Evolutionary conservation across 768 basidiomycete genomes (phyloP), one percentile per base, ranked within the genome.

Genomic region (Leccinum disarticulatum): DNA sequence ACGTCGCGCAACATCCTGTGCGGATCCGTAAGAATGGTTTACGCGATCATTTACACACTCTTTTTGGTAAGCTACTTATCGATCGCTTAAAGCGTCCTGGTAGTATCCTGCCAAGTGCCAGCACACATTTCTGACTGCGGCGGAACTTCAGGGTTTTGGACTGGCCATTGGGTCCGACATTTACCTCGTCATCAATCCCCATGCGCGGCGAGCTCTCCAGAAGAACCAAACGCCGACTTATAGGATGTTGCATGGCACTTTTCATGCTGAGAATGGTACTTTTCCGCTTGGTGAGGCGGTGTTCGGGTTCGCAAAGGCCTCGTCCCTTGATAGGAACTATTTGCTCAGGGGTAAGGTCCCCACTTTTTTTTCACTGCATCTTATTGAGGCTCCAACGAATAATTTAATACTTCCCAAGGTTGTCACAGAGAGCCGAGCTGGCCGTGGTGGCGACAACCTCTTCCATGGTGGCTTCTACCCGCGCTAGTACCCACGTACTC

Each of bases 11-110:
- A 90, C 66, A 80, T 92, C 38, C 83, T 92, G 56, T 90, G 88
- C 63, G 91, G 91, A 30, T 88, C 88, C 22, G 91, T 93, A 35
- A 79, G 90, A 61, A 85, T 93, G 71, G 89, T 93, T 30, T 93
- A 91, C 66, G 90, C 91, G 14, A 87, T 91, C 60, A 91, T 93
- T 47, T 93, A 93, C 67, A 91, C 90, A 0, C 77, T 93, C 48
- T 92, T 92, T 71, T 74, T 93, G 66, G 89, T 88, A 68, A 80
- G 49, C 11, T 25, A 25, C 25, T 25, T 28, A 28, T 49, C 33
- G 35, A 11, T 15, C 17, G 46, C 38, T 49, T 15, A 33, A 31
- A 56, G 27, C 38, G 6, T 53, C 25, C 19, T 48, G 11, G 4
- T 27, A 27, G n/a, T 8, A 11, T 49, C 63, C 8, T 9, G 30